Evolutionary conservation across 208 protist genomes (phyloP).

Genomic region (Trypanosoma scelopori): DNA sequence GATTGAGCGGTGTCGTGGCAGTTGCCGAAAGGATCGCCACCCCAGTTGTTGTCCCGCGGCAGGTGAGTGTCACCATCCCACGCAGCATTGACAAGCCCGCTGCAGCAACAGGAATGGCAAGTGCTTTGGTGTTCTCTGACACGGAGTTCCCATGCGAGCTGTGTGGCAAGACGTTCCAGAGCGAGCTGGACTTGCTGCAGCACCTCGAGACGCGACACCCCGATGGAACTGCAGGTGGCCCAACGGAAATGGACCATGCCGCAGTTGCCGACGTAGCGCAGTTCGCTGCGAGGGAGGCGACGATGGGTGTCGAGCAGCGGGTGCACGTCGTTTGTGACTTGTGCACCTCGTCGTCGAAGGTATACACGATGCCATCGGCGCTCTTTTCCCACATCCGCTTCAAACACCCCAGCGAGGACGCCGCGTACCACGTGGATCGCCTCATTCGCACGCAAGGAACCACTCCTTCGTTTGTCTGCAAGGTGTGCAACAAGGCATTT

Average conservation of each 20-base stretch:
- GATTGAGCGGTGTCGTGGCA: slow-evolving; percentile 36
- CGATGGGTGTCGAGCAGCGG: slow-evolving; percentile 13
- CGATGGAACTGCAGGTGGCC: slow-evolving; percentile 13
- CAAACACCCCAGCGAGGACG: slow-evolving; percentile 75
- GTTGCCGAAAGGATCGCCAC: slow-evolving; percentile 19
- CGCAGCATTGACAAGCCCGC: slow-evolving; percentile 22
- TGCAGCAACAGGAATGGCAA: neutral
- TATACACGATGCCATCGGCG: slow-evolving; percentile 76
- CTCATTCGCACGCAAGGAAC: slow-evolving; percentile 45
- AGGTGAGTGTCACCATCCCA: slow-evolving; percentile 30
- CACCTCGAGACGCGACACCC: slow-evolving; percentile 71
- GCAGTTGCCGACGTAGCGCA: slow-evolving; percentile 36
- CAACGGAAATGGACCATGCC: neutral
- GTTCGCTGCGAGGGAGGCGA: slow-evolving; percentile 33
- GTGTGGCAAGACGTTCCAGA: slow-evolving; percentile 52
- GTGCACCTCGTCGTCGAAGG: slow-evolving; percentile 36
- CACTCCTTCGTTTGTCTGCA: slow-evolving; percentile 39
- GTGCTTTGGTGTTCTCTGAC: slow-evolving; percentile 35
- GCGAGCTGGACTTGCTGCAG: slow-evolving; percentile 68
- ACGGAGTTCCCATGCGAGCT: slow-evolving; percentile 82
- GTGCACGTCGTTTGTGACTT: slow-evolving; percentile 66
- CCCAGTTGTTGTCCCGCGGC: neutral
- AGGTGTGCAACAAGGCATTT: slow-evolving; percentile 49
- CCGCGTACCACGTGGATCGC: slow-evolving; percentile 71
- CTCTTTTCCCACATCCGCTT: slow-evolving; percentile 87